Evolutionary conservation across 73 alveolate species (phyloP).

Genomic region (Durusdinium trenchii): DNA sequence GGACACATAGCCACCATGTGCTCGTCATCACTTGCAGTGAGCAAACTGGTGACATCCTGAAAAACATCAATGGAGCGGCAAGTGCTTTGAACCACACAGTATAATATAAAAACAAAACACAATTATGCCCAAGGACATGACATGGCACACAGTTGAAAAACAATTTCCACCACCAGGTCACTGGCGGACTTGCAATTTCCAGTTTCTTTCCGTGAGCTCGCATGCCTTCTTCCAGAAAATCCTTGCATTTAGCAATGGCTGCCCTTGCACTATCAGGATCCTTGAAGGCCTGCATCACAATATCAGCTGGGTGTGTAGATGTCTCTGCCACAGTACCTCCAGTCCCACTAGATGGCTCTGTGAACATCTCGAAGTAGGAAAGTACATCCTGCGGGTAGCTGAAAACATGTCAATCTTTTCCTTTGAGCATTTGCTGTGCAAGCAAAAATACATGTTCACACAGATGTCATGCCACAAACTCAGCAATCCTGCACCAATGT

Average conservation of each 20-base stretch:
- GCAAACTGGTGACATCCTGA: background rate
- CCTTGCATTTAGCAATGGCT: background rate
- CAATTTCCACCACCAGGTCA: background rate
- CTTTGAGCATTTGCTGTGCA: too few species aligned
- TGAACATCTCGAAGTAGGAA: background rate
- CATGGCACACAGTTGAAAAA: too few species aligned
- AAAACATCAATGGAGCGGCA: too few species aligned
- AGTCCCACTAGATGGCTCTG: background rate
- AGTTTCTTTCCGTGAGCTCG: background rate
- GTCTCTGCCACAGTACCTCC: background rate
- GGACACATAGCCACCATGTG: background rate
- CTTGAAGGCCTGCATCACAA: background rate
- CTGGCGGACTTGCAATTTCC: background rate
- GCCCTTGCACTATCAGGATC: background rate
- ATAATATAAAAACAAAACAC: too few species aligned
- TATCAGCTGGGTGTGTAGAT: slow-evolving; percentile 12
- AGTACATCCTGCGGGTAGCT: background rate
- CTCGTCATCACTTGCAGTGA: background rate
- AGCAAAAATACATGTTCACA: too few species aligned
- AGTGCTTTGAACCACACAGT: too few species aligned
- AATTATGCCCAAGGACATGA: too few species aligned
- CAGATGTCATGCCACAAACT: too few species aligned
- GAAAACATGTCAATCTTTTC: background rate
- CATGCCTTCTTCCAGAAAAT: background rate
- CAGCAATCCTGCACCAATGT: background rate